Base-by-base conservation (phyloP, 371 early-diverging fungal species). In the Funneliformis caledonium region DNA sequence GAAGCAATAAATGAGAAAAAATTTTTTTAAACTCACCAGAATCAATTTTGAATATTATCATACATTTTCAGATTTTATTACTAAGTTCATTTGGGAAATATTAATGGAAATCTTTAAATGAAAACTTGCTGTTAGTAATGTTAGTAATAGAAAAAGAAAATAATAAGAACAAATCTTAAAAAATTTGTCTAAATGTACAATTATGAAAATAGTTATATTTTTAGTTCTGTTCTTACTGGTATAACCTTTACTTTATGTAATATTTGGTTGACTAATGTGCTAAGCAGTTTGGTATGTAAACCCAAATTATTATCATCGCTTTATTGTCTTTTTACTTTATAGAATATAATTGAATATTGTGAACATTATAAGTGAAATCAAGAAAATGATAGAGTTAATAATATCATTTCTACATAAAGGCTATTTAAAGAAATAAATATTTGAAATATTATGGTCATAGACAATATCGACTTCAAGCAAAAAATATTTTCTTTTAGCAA, bases 401-500 rank as follows among this genome's bases (percentile, higher is more conserved):
- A 59, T 4, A 7, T 31, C 42, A 56, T 43, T 12, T 42, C 43
- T 22, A 56, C 1, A 60, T 4, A 50, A 74, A n/a, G 12, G 1
- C 60, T 74, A 22, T 56, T 6, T 4, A 26, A 50, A 56, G 75
- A 37, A 37, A 3, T 12, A 52, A 74, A 74, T 74, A 60, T 75
- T 0, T 75, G 75, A 33, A 75, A 75, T 31, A 0, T 75, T 59
- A 16, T 22, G 14, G 37, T 75, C 1, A 42, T 75, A 12, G 75
- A 75, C 7, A 75, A 75, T 11, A 75, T 75, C 9, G 43, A 75
- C 16, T 59, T 75, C 0, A 61, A 33, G 0, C 37, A 75, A 59
- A 22, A 75, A 9, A 26, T 19, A 31, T 75, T 75, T 75, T 14
- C 75, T 33, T 75, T 33, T 75, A 60, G 60, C 33, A 75, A 75